These are phyloP conservation scores for Echria macrotheca DNA, from an alignment of 495 filamentous ascomycete genomes.

Conservation along the genomic window DNA sequence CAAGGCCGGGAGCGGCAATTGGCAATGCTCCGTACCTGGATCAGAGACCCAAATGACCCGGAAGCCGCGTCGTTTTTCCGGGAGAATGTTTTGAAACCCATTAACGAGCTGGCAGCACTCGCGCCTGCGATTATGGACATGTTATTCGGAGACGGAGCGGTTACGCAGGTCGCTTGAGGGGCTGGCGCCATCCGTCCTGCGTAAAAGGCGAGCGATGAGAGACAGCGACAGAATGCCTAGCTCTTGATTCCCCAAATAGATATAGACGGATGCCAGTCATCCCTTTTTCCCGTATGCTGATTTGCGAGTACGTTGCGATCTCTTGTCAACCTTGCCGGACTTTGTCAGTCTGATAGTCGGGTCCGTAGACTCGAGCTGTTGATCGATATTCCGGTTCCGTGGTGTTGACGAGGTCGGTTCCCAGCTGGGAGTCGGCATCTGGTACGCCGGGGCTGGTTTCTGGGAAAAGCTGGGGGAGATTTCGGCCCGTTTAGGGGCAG, in stretches of 20 bases:
- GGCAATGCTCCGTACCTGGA: slow-evolving; percentile 30
- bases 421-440: no score
- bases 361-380: no score
- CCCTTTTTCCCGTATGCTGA: not conserved
- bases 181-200: no score
- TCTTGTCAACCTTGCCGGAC: slow-evolving; percentile 10
- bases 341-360: slow-evolving; percentile 11
- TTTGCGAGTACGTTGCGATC: not conserved
- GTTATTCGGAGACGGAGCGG: no score
- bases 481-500: slow-evolving; percentile 7
- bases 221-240: no score
- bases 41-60: slow-evolving; percentile 26
- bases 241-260: no score
- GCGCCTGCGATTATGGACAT: slow-evolving; percentile 31
- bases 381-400: no score
- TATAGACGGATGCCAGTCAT: no score
- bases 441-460: no score
- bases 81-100: slow-evolving; percentile 28
- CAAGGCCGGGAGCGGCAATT: slow-evolving; percentile 32
- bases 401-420: no score
- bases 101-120: slow-evolving; percentile 30
- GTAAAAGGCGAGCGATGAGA: no score
- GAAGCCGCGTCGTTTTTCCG: slow-evolving; percentile 33
- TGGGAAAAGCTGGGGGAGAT: slow-evolving; percentile 4
- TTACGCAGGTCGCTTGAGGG: no score